Evolutionary conservation across 192 early-diverging fungal genomes (phyloP).

Genomic region (Coemansia sp.): DNA sequence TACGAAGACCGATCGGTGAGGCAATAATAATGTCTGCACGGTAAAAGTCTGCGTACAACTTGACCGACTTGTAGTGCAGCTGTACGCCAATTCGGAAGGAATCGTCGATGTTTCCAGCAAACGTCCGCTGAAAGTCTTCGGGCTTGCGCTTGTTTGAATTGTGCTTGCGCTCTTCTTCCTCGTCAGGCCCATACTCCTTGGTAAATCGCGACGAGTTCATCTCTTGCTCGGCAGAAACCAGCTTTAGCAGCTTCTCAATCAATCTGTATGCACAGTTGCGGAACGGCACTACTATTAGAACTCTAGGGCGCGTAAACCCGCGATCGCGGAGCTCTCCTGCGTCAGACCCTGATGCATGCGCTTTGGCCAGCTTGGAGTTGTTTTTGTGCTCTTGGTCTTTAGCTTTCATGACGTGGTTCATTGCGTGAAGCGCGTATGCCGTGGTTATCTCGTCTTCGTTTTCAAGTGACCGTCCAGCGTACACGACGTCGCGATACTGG

Average conservation of each 20-base stretch:
- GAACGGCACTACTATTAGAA: slow-evolving; percentile 86
- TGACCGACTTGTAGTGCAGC: slow-evolving; percentile 76
- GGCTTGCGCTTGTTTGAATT: slow-evolving; percentile 57
- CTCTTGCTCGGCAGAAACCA: slow-evolving; percentile 78
- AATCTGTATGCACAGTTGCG: slow-evolving; percentile 78
- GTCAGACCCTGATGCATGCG: slow-evolving; percentile 57
- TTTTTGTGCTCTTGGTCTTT: slow-evolving; percentile 67
- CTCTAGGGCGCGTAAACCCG: slow-evolving; percentile 91
- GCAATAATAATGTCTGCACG: slow-evolving; percentile 87
- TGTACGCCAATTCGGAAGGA: slow-evolving; percentile 91
- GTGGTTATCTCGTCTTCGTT: slow-evolving; percentile 69
- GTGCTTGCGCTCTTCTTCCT: slow-evolving; percentile 55
- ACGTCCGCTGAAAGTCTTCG: slow-evolving; percentile 77
- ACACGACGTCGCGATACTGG: slow-evolving; percentile 77
- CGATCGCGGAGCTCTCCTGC: slow-evolving; percentile 85
- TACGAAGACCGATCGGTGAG: slow-evolving; percentile 86
- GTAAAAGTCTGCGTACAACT: slow-evolving; percentile 87
- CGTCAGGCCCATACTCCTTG: slow-evolving; percentile 66
- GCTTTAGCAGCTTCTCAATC: slow-evolving; percentile 68
- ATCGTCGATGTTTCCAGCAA: slow-evolving; percentile 95
- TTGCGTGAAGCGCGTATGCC: slow-evolving; percentile 73
- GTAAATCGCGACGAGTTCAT: slow-evolving; percentile 79
- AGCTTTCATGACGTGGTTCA: slow-evolving; percentile 89
- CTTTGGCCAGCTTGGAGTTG: slow-evolving; percentile 67
- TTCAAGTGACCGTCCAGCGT: slow-evolving; percentile 57